These are phyloP conservation scores for Eutrema heterophyllum DNA, from an alignment of 345 rosid species.

Conservation along the genomic window DNA sequence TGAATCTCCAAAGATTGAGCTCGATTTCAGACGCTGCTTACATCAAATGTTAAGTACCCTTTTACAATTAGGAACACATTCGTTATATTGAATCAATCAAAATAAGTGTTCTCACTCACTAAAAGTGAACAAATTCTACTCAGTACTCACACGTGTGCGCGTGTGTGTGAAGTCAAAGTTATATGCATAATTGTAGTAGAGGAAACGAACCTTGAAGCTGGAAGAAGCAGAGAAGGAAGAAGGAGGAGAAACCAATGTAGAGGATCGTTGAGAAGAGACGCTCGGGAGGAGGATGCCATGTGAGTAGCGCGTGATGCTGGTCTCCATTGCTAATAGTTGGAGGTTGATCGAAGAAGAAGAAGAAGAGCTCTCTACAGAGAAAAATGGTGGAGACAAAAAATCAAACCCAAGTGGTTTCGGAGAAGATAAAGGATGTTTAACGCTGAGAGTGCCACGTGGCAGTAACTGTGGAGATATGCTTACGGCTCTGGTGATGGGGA, in stretches of 20 bases:
- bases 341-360: constrained; percentile 12
- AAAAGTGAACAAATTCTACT: neutral
- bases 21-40: constrained; percentile 40
- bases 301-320: constrained; percentile 55
- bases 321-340: constrained; percentile 49
- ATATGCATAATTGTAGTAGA: neutral
- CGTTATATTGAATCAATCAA: neutral
- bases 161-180: neutral
- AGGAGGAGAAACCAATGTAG: constrained; percentile 52
- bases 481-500: constrained; percentile 15
- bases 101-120: neutral
- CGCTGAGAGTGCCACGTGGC: constrained; percentile 31
- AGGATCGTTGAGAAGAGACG: constrained; percentile 67
- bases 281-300: constrained; percentile 60
- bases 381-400: constrained; percentile 8
- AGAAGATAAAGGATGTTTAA: constrained; percentile 23
- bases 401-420: constrained; percentile 15
- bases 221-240: constrained; percentile 54
- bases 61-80: neutral
- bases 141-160: neutral
- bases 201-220: constrained; percentile 54
- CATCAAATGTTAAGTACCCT: neutral
- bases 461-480: constrained; percentile 12
- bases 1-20: constrained; percentile 73
- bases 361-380: neutral